Evolutionary conservation across 495 filamentous ascomycete species (phyloP), one percentile per base, ranked within the genome.

Genomic region (Tuber aestivum): DNA sequence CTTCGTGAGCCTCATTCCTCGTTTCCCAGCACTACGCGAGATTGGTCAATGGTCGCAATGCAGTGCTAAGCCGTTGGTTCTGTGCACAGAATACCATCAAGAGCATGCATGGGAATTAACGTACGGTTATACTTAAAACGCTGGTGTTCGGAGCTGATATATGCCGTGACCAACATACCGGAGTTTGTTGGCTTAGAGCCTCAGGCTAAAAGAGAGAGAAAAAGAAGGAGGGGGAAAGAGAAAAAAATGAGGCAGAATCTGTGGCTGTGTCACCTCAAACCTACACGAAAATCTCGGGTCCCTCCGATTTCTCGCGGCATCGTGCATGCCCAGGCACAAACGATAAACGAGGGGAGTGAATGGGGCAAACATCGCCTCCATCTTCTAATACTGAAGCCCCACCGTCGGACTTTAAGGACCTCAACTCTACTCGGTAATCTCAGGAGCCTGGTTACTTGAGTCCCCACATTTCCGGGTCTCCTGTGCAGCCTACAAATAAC

Each of bases 301-400:
- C 56, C 14, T 65, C 56, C 56, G 56, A 65, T 65, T 65, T 65
- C 56, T 65, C 56, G 27, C 56, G 27, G 56, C 8, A 65, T 65
- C 56, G 56, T 65, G 56, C 56, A 35, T 65, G 56, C 27, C 56
- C 56, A 65, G 56, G 56, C 56, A 35, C 56, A 35, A 65, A 35
- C 27, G 56, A 20, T 65, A 32, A 35, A 35, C 56, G 56, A 65
- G 16, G 56, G 32, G 32, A 65, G 16, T 18, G 32, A 20, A 65
- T 14, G 18, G 56, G 56, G 56, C 27, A 65, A 65, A 65, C 56
- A 65, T 35, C 56, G 27, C 56, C 27, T 65, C 56, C 56, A 35
- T 27, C 56, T 65, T 27, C 27, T 20, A 35, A 35, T 27, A 20
- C 56, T 18, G 56, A 35, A 32, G 35, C 56, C 56, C 27, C 27